phyloP scores from a whole-genome alignment of 2,329 filamentous ascomycete genomes.

The Anisogramma anomala region DNA sequence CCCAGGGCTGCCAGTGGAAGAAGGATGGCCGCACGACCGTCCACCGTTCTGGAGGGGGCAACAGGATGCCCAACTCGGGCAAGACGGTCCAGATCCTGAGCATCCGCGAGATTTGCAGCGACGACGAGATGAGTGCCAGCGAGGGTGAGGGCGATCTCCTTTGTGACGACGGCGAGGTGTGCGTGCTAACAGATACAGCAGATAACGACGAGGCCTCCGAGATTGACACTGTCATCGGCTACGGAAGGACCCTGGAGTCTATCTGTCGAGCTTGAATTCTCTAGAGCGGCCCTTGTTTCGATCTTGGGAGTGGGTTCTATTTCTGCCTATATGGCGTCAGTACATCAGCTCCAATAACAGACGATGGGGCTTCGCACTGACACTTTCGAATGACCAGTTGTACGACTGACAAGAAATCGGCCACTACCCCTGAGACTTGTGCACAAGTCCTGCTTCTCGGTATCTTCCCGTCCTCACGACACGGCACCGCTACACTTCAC shows the following conservation, averaged over 20 bases:
- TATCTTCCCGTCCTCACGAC: conserved; percentile 10
- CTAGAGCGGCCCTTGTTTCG: not conserved
- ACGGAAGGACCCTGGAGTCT: conserved; percentile 1
- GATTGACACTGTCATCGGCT: not conserved
- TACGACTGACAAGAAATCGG: conserved; percentile 15
- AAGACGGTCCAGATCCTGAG: conserved; percentile 9
- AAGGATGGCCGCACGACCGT: conserved; percentile 8
- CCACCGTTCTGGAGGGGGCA: not conserved
- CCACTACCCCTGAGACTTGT: conserved; percentile 22
- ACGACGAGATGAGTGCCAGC: conserved; percentile 1
- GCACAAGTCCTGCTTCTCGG: conserved; percentile 17
- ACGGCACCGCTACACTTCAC: not conserved
- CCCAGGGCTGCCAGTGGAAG: conserved; percentile 2
- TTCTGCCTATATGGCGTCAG: conserved; percentile 6
- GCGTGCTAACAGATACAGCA: not conserved
- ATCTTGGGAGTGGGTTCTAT: not conserved
- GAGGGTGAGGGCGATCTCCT: not conserved
- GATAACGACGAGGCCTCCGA: not conserved
- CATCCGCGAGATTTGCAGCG: conserved; percentile 11
- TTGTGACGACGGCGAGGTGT: not conserved
- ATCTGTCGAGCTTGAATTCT: conserved; percentile 3
- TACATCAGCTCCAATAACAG: not conserved
- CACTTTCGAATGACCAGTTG: conserved; percentile 7
- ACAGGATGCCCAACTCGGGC: not conserved
- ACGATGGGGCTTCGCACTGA: not conserved